Percentiles rank a stretch among this genome's conserved stretches.
phyloP scores from a whole-genome alignment of 805 yeast species.

The Candida jianshihensis region DNA sequence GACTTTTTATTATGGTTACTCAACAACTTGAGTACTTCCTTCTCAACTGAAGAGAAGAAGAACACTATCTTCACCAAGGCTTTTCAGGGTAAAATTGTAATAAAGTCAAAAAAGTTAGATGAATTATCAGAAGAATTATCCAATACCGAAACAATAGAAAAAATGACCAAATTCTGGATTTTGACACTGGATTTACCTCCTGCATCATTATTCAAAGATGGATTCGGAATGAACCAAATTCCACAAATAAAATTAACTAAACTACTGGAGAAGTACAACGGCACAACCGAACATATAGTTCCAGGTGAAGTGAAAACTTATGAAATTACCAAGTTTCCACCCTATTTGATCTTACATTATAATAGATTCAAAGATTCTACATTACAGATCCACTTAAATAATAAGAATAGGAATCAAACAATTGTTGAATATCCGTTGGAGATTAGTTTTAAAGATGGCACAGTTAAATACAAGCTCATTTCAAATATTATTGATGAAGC shows the following conservation, averaged over 20 bases:
- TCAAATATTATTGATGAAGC: conserved; percentile 40
- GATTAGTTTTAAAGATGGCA: conserved; percentile 23
- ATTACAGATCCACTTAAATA: conserved; percentile 24
- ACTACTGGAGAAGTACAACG: conserved; percentile 38
- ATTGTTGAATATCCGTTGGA: conserved; percentile 50
- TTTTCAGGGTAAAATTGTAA: conserved; percentile 48
- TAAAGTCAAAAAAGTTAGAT: conserved; percentile 22
- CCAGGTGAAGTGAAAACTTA: conserved; percentile 31
- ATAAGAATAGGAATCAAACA: conserved; percentile 48
- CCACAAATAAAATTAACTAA: conserved; percentile 43
- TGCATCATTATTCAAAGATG: conserved; percentile 47
- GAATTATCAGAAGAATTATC: conserved; percentile 16
- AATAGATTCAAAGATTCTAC: conserved; percentile 42
- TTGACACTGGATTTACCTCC: conserved; percentile 57
- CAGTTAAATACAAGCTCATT: conserved; percentile 33
- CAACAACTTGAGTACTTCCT: conserved; percentile 33
- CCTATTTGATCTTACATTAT: conserved; percentile 46
- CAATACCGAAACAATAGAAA: neutral
- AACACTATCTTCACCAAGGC: conserved; percentile 25
- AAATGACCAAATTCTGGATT: conserved; percentile 38
- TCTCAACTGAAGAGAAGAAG: conserved; percentile 8
- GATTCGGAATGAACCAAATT: conserved; percentile 34
- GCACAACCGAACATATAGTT: conserved; percentile 26
- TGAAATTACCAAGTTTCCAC: conserved; percentile 40
- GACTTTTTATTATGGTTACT: conserved; percentile 54